A percentile compares a stretch with the other conserved stretches of the same genome.
Conservation (phyloP, 768 basidiomycete species). For the Amanita molliuscula region DNA sequence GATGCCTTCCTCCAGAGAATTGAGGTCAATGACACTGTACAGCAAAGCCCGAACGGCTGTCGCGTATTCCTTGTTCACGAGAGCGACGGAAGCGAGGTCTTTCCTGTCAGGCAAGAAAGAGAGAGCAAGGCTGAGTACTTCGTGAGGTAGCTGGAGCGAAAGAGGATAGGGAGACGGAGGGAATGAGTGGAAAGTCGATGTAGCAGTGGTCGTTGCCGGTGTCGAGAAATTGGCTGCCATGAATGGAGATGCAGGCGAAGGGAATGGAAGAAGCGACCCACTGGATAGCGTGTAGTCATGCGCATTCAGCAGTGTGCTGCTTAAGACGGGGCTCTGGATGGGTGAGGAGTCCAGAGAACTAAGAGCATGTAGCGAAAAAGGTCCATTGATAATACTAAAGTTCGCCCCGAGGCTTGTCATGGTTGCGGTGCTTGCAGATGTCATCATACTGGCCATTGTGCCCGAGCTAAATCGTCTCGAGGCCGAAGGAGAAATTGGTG, state of each 20-base stretch:
- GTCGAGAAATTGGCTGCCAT: not conserved
- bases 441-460: not conserved
- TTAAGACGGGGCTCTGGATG: not conserved
- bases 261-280: not conserved
- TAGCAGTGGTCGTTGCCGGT: not conserved
- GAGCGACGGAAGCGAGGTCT: slow-evolving; percentile 1
- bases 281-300: not conserved
- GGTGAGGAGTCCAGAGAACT: not conserved
- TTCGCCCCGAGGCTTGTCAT: not conserved
- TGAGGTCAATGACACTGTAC: not conserved
- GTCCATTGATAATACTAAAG: not conserved
- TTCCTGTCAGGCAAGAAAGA: slow-evolving; percentile 1
- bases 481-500: not conserved
- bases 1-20: not conserved
- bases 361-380: not conserved
- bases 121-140: not conserved
- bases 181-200: not conserved
- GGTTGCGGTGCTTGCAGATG: not conserved
- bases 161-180: not conserved
- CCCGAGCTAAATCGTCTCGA: not conserved
- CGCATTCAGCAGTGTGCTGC: not conserved
- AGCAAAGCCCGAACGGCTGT: not conserved
- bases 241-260: not conserved
- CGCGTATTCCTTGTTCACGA: slow-evolving; percentile 1
- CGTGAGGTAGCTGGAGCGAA: not conserved